These are phyloP conservation scores for Cudoniella acicularis DNA, from an alignment of 495 filamentous ascomycete species.

Conservation along the genomic window DNA sequence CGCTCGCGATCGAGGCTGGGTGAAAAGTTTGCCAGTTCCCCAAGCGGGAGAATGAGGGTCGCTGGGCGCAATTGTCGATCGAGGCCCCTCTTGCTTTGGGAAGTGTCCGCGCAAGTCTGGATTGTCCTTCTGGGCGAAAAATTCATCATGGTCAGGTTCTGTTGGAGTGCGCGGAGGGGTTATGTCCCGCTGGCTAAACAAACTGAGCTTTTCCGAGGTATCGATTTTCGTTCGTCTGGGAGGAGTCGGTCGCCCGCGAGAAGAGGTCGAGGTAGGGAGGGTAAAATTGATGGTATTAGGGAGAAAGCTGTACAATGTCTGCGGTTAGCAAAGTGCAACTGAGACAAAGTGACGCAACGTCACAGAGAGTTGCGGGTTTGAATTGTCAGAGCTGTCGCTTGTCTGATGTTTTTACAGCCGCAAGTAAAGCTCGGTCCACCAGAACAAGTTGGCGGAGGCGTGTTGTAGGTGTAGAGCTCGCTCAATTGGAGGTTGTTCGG, in stretches of 20 bases:
- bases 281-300: conserved; percentile 85
- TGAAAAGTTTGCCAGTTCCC: conserved; percentile 59
- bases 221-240: conserved; percentile 29
- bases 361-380: too few species aligned
- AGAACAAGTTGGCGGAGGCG: not conserved
- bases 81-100: conserved; percentile 31
- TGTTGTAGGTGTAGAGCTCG: conserved; percentile 7
- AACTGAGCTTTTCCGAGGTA: conserved; percentile 33
- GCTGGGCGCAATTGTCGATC: conserved; percentile 40
- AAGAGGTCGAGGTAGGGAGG: conserved; percentile 35
- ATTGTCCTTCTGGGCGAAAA: conserved; percentile 57
- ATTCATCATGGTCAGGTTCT: conserved; percentile 58
- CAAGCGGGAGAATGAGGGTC: conserved; percentile 67
- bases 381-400: too few species aligned
- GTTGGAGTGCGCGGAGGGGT: conserved; percentile 58
- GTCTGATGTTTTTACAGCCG: too few species aligned
- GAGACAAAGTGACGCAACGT: not conserved
- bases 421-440: not conserved
- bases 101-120: conserved; percentile 40
- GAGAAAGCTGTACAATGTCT: conserved; percentile 61
- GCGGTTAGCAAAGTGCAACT: conserved; percentile 10
- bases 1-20: conserved; percentile 71
- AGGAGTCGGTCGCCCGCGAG: conserved; percentile 24
- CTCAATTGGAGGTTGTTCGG: not conserved
- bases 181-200: conserved; percentile 38